Conservation (phyloP, 108 stramenopile species). For the Aurantiochytrium sp. region DNA sequence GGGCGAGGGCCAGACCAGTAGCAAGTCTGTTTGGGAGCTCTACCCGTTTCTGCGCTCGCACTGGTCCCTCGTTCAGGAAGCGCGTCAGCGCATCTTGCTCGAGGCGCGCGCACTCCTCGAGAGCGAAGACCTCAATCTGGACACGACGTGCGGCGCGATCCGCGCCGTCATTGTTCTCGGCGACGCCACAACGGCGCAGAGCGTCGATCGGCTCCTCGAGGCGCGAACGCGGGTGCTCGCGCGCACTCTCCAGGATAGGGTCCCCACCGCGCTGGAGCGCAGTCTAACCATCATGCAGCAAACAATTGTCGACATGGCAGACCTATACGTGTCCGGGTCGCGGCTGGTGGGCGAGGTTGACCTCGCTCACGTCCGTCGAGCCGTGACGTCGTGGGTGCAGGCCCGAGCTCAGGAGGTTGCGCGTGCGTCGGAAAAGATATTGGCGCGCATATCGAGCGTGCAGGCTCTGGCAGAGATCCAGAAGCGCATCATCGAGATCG, state of each 20-base stretch:
- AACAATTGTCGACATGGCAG: not conserved
- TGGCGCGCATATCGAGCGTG: not conserved
- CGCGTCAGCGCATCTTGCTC: not conserved
- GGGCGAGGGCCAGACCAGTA: no score
- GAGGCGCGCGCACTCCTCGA: not conserved
- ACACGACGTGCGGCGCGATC: constrained; percentile 1
- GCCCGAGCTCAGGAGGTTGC: not conserved
- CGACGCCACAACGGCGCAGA: not conserved
- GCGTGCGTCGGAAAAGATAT: not conserved
- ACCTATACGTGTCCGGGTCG: not conserved
- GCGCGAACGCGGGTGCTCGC: not conserved
- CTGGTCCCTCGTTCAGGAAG: not conserved
- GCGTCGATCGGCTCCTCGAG: not conserved
- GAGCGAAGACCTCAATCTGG: constrained; percentile 3
- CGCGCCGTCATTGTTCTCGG: not conserved
- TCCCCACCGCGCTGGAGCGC: not conserved
- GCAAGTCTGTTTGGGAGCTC: not conserved
- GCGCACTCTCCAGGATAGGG: not conserved
- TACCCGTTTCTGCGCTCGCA: constrained; percentile 4
- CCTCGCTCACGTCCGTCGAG: not conserved
- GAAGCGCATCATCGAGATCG: not conserved
- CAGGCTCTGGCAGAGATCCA: not conserved
- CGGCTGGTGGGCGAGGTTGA: not conserved
- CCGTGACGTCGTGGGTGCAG: not conserved
- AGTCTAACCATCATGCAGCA: not conserved